These are phyloP conservation scores for Saccharomycopsis capsularis DNA, from an alignment of 805 yeast genomes.

Conservation along the genomic window DNA sequence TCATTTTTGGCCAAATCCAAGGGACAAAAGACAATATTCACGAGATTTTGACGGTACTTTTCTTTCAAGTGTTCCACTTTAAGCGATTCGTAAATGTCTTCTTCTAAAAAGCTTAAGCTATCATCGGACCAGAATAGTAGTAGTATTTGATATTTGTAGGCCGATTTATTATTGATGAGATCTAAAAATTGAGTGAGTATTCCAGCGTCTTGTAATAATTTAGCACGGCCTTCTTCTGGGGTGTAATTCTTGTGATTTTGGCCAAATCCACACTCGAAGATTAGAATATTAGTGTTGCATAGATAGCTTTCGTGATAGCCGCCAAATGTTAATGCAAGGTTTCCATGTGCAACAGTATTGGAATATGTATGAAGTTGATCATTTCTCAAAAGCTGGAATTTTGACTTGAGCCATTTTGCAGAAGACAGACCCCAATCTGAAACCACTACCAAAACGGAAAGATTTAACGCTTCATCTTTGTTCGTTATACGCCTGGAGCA, in stretches of 20 bases:
- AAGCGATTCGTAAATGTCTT: conserved; percentile 11
- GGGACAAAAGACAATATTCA: conserved; percentile 14
- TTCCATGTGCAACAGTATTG: conserved; percentile 26
- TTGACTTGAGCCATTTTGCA: conserved; percentile 45
- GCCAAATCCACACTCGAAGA: conserved; percentile 47
- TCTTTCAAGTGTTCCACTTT: conserved; percentile 12
- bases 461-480: neutral
- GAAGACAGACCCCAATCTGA: conserved; percentile 41
- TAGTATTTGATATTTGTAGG: conserved; percentile 35
- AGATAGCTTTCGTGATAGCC: conserved; percentile 35
- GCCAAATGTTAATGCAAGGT: conserved; percentile 31
- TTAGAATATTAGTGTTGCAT: conserved; percentile 35
- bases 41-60: conserved; percentile 2
- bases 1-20: conserved; percentile 1
- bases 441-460: neutral
- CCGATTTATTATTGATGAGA: conserved; percentile 31
- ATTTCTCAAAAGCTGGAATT: conserved; percentile 35
- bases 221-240: conserved; percentile 24
- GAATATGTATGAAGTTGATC: conserved; percentile 27
- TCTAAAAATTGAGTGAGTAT: conserved; percentile 33
- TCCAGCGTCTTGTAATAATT: conserved; percentile 33
- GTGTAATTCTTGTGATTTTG: conserved; percentile 18
- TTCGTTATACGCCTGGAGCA: neutral
- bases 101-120: conserved; percentile 2
- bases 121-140: conserved; percentile 37